A percentile compares a stretch with the other conserved stretches of the same genome.
Conservation (phyloP, 1,284 basidiomycete genomes). For the Ganoderma sinense region DNA sequence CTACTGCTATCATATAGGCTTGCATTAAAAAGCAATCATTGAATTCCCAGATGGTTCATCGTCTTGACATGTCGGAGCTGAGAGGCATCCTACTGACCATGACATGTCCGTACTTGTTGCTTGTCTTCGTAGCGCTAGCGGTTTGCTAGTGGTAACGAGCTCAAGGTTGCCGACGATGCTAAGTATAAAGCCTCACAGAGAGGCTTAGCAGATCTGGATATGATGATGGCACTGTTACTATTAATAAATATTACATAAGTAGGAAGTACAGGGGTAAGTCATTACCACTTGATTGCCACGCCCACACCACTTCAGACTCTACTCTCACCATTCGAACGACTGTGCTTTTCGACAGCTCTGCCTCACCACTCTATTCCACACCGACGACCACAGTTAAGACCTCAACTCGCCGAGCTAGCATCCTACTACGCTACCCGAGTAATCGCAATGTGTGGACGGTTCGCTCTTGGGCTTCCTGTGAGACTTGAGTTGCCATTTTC, state of each 20-base stretch:
- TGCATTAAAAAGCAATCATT: background rate
- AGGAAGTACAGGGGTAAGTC: too few relatives aligned
- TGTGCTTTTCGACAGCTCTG: background rate
- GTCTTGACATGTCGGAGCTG: background rate
- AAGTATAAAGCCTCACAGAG: too few relatives aligned
- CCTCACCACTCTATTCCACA: background rate
- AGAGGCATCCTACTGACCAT: background rate
- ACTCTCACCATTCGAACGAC: background rate
- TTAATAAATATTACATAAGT: too few relatives aligned
- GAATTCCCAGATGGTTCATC: background rate
- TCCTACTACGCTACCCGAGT: background rate
- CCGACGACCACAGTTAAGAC: background rate
- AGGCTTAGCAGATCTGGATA: too few relatives aligned
- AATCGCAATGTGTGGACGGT: slow-evolving; percentile 67
- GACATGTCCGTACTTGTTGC: background rate
- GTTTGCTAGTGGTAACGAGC: too few relatives aligned
- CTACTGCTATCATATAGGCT: background rate
- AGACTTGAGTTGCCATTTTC: slow-evolving; percentile 6
- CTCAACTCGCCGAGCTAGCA: background rate
- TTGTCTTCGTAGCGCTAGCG: background rate
- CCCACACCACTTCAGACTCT: background rate
- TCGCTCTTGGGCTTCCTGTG: slow-evolving; percentile 61
- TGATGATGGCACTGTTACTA: too few relatives aligned
- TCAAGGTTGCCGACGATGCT: too few relatives aligned
- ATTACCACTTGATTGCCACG: too few relatives aligned